Base-by-base conservation (phyloP, 306 rosid genomes). In the Sophora flavescens region DNA sequence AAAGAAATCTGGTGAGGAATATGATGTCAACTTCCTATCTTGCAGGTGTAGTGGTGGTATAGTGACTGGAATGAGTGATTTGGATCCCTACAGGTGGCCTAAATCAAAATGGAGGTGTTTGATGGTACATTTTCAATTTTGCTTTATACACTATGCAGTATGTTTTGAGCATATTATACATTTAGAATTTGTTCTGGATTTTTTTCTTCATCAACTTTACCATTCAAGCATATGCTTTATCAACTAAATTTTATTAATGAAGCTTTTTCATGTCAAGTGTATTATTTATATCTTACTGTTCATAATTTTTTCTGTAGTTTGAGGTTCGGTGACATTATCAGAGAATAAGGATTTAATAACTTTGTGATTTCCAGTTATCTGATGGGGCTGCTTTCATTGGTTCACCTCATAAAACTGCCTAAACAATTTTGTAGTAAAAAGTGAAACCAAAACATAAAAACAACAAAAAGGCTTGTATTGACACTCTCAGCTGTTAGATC, bases 31-130 rank as follows among this genome's bases (percentile, higher is more conserved):
- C 58, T 81, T 79, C 76, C 69, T 56, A 67, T 82, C 84, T 81
- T 85, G 84, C 89, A 91, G 98, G 85, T 90, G 80, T 70, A 86
- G 88, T 72, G 87, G 93, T 65, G 98, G 98, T 51, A 82, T 90
- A 38, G 96, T 92, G 64, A 88, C 90, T 48, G 96, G 96, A 75
- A 88, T 87, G 70, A 75, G 91, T 68, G 98, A 94, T 81, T 67
- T 89, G 88, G 96, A 94, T 90, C 93, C 93, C 74, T 89, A 85
- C 72, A 72, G 92, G 76, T 94, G 98, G 98, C 89, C 93, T 1
- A 90, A 92, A 67, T 94, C 98, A 80, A 90, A 88, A 79, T 94
- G 98, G 98, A 92, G 96, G 88, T 86, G 93, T 86, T 87, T 94
- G 85, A 94, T 87, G 95, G 98, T 94, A 79, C 80, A 76, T 72